Percentiles rank a stretch among this genome's conserved stretches.
Evolutionary conservation across 768 basidiomycete genomes (phyloP).

Genomic region (Termitomyces sp.): DNA sequence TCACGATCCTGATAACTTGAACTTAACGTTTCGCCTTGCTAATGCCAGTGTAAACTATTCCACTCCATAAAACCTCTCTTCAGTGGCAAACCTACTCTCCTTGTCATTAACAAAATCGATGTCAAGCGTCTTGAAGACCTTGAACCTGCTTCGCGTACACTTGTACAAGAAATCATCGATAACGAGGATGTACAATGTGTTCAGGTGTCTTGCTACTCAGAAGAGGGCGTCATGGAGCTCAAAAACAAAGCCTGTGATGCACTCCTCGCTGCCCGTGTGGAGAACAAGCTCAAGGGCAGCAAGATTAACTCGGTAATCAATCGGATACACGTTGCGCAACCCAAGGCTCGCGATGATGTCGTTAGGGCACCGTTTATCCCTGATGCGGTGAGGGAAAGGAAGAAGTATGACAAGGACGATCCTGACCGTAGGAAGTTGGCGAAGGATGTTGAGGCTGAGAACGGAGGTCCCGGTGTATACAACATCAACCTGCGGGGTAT

Average conservation of each 20-base stretch:
- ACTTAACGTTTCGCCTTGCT: background rate
- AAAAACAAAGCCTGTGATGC: conserved; percentile 95
- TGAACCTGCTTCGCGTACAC: conserved; percentile 60
- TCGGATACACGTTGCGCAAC: conserved; percentile 93
- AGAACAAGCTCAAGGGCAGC: conserved; percentile 87
- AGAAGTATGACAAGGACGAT: conserved; percentile 85
- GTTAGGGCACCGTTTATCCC: conserved; percentile 88
- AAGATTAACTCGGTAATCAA: conserved; percentile 92
- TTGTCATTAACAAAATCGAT: conserved; percentile 98
- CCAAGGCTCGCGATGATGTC: conserved; percentile 86
- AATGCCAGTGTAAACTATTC: conserved; percentile 86
- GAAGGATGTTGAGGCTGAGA: conserved; percentile 78
- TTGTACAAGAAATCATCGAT: conserved; percentile 86
- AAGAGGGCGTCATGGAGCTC: conserved; percentile 96
- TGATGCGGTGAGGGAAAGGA: conserved; percentile 66
- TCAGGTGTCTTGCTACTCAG: conserved; percentile 90
- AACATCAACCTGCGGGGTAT: conserved; percentile 86
- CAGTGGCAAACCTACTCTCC: conserved; percentile 83
- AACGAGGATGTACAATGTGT: conserved; percentile 65
- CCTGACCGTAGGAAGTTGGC: conserved; percentile 69
- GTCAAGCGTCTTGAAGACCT: conserved; percentile 86
- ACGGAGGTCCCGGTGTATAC: conserved; percentile 88
- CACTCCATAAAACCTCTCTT: conserved; percentile 99
- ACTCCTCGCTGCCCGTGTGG: conserved; percentile 91
- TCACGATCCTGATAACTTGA: background rate